These are phyloP conservation scores for Russula emetica DNA, from an alignment of 768 basidiomycete species.

Conservation along the genomic window DNA sequence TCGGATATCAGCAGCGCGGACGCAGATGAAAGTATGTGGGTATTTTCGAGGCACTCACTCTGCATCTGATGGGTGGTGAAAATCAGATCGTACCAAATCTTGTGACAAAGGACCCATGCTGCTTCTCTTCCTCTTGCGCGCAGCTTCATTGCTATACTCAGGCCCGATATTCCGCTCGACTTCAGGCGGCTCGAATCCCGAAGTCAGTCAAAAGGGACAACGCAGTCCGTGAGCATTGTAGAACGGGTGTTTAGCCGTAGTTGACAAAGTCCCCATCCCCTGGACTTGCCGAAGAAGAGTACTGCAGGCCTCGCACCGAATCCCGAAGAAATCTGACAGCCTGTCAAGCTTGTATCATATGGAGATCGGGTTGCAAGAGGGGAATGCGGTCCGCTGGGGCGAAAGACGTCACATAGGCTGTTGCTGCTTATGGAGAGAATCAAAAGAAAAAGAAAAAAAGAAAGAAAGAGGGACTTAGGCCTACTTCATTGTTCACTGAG, in stretches of 20 bases:
- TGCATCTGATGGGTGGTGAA: neutral
- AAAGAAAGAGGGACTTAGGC: neutral
- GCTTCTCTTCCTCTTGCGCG: neutral
- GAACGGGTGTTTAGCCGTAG: neutral
- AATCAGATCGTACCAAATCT: neutral
- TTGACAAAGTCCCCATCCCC: neutral
- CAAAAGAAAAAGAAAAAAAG: too few species aligned
- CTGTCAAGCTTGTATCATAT: neutral
- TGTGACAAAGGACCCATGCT: neutral
- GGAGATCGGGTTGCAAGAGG: neutral
- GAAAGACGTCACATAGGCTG: neutral
- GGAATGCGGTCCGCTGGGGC: neutral
- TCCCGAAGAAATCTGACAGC: neutral
- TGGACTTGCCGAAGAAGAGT: neutral
- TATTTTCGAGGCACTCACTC: neutral
- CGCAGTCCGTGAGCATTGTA: neutral
- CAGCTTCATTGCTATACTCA: neutral
- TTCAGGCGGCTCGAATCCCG: neutral
- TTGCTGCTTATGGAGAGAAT: neutral
- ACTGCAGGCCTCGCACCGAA: neutral
- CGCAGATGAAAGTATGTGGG: neutral
- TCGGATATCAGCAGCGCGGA: neutral
- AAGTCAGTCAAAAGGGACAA: neutral
- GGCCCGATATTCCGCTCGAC: neutral
- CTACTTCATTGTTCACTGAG: neutral